Conservation (phyloP, 2,329 filamentous ascomycete species). For the Cercospora zeae-maydis region DNA sequence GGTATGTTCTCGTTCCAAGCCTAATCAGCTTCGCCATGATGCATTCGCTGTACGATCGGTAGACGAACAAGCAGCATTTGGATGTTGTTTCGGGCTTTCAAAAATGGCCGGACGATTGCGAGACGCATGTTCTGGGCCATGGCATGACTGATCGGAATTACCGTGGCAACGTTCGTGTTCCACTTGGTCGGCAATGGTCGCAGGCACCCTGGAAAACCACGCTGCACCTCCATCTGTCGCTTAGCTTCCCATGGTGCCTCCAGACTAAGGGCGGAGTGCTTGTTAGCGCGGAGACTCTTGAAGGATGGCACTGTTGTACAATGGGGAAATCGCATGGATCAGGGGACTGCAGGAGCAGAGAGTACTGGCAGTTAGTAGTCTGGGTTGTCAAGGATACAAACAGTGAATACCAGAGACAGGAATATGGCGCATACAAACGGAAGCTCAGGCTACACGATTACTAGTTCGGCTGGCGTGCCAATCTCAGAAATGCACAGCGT, state of each 20-base stretch:
- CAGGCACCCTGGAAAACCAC: neutral
- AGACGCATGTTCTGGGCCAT: neutral
- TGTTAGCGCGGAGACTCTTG: neutral
- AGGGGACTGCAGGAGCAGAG: no score
- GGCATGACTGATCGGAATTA: neutral
- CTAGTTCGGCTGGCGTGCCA: neutral
- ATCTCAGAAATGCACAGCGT: no score
- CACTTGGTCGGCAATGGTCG: neutral
- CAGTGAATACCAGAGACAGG: neutral
- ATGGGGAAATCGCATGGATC: neutral
- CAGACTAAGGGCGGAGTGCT: neutral
- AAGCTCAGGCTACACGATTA: neutral
- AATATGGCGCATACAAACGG: no score
- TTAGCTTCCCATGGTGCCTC: neutral
- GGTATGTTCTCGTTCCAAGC: slow-evolving; percentile 9
- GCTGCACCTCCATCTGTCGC: neutral
- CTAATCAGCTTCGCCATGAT: neutral
- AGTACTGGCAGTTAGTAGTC: neutral
- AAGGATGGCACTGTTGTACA: neutral
- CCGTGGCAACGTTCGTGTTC: neutral
- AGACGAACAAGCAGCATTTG: neutral
- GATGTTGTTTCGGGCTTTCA: neutral
- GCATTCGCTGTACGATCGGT: neutral
- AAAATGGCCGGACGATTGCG: neutral
- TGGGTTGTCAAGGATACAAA: neutral